These are phyloP conservation scores for Juncus effusus DNA, from an alignment of 176 grass and related monocot genomes.

Conservation along the genomic window DNA sequence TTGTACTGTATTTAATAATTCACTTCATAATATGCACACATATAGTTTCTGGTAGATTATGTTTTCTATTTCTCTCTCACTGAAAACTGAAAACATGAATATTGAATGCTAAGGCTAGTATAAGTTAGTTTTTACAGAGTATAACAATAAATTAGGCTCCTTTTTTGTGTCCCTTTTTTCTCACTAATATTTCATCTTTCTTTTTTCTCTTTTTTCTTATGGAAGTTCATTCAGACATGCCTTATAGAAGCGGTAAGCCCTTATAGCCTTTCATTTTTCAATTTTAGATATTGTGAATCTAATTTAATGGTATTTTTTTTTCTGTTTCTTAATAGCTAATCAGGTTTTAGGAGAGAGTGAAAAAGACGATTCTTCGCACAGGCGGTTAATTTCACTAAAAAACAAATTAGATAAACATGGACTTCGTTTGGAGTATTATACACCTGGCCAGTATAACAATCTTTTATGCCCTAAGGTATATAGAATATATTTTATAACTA, in stretches of 20 bases:
- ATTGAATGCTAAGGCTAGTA: background rate
- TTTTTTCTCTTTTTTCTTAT: background rate
- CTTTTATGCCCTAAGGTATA: constrained; percentile 56
- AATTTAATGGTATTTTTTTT: background rate
- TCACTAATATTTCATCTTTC: too few relatives aligned
- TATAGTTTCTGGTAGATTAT: too few relatives aligned
- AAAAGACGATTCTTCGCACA: constrained; percentile 11
- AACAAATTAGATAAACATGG: constrained; percentile 45
- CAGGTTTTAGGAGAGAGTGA: background rate
- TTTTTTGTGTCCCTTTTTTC: background rate
- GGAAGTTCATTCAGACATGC: background rate
- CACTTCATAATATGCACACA: too few relatives aligned
- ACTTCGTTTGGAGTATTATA: constrained; percentile 34
- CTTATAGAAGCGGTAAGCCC: background rate
- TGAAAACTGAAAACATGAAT: background rate
- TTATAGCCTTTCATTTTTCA: background rate
- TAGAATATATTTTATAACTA: background rate
- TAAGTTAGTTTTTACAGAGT: background rate
- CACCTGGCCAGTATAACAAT: constrained; percentile 26
- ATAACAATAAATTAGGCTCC: background rate
- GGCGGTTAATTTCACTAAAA: constrained; percentile 31
- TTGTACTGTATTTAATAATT: too few relatives aligned
- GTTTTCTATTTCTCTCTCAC: too few relatives aligned
- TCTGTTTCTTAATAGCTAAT: constrained; percentile 13
- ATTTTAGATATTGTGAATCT: constrained; percentile 1